Evolutionary conservation across 2,329 filamentous ascomycete species (phyloP), one percentile per base, ranked within the genome.

Genomic region (Nothomitra cinnamomea): DNA sequence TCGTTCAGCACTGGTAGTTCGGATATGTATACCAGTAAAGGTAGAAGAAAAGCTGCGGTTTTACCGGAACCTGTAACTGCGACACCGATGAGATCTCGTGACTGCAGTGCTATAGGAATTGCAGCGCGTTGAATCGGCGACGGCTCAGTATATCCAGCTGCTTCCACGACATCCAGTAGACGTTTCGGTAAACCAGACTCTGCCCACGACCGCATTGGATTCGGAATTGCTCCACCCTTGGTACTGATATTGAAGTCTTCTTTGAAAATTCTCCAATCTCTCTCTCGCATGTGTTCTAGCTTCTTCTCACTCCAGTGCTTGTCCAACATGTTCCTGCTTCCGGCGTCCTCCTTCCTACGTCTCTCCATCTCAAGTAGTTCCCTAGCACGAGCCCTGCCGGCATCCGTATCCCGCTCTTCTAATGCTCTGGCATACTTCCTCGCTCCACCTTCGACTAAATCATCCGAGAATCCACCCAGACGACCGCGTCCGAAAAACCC

Each of bases 221-320:
- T 90, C 0, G 92, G 92, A 54, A 96, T 87, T 24, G 77, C 76
- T 43, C 90, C 90, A 55, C 92, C 92, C 67, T 95, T 96, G 7
- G 88, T 95, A 41, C 83, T 77, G 65, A 98, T 98, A 61, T 92
- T 94, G 71, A 95, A 96, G 68, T 98, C 89, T 67, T 96, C 92
- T 70, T 96, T 98, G 80, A 98, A 95, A 61, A 98, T 96, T 64
- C 92, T 86, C 92, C 92, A 98, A 68, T 98, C 92, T 65, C 92
- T 78, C 69, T 96, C 89, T 57, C 87, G 85, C 92, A 98, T 98
- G 62, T 95, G 86, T 13, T 85, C 80, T 57, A 96, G 72, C 57
- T 76, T 78, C 79, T 98, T 98, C 65, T 95, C 87, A 54, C 85
- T 88, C 92, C 92, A 98, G 68, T 95, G 88, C 67, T 89, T 89